Conservation (phyloP, 805 yeast genomes). For the Priceomyces medius region DNA sequence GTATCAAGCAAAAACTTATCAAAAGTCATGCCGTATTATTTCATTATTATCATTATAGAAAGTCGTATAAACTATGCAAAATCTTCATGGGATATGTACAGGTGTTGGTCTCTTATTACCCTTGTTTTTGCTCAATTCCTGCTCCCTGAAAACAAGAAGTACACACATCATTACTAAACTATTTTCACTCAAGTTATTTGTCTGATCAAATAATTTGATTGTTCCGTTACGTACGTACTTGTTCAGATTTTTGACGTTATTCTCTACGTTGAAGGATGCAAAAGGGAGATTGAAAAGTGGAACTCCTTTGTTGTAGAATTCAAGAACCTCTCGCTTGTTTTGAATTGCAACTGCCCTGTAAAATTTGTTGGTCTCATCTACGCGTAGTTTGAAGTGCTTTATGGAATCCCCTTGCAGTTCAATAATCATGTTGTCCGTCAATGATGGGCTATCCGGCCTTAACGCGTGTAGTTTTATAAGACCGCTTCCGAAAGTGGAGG, state of each 20-base stretch:
- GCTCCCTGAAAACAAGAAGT: constrained; percentile 30
- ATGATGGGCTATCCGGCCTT: constrained; percentile 14
- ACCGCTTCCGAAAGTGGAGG: constrained; percentile 36
- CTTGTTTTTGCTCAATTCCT: constrained; percentile 31
- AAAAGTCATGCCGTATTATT: too few species aligned
- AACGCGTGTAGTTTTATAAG: constrained; percentile 24
- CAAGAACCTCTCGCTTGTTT: constrained; percentile 18
- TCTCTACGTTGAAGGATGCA: constrained; percentile 30
- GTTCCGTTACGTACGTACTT: constrained; percentile 21
- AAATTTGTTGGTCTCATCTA: constrained; percentile 15
- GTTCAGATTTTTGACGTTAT: constrained; percentile 20
- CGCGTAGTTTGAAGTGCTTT: constrained; percentile 10
- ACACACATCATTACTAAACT: constrained; percentile 23
- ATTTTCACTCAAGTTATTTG: constrained; percentile 14
- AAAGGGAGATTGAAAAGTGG: constrained; percentile 26
- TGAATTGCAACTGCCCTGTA: constrained; percentile 20
- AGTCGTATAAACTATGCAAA: too few species aligned
- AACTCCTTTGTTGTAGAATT: constrained; percentile 15
- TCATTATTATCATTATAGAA: too few species aligned
- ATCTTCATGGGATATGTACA: too few species aligned
- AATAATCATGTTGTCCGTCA: constrained; percentile 21
- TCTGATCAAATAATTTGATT: constrained; percentile 18
- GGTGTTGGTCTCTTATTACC: constrained; percentile 28
- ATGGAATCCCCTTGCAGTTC: constrained; percentile 4
- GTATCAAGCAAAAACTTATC: too few species aligned